Base-by-base conservation (phyloP, 2,329 filamentous ascomycete species). In the Talaromyces sp. region DNA sequence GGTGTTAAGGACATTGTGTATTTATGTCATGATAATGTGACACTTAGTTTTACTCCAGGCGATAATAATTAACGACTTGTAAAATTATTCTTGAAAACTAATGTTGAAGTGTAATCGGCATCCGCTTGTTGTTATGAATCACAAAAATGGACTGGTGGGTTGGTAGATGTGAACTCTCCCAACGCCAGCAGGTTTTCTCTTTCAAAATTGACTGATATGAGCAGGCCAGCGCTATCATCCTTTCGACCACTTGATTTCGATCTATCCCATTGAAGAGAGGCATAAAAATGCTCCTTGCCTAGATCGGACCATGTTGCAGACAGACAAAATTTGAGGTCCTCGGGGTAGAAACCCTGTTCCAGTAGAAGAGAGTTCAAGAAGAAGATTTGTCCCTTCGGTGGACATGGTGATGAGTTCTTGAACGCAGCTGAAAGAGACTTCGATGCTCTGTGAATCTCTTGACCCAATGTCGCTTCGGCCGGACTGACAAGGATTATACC, bases 401-500 rank as follows among this genome's bases (percentile, higher is more conserved):
- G 53, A 43, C 11, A 13, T 13, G 35, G 14, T 9, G 39, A 17
- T n/a, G 22, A 41, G 17, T 24, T 16, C 9, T 52, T 36, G 6
- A 67, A 37, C 3, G 24, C 16, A 2, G 50, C 40, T 44, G 51
- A 56, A 44, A 68, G 43, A 2, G 44, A 33, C 37, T 57, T 63
- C 29, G 49, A 62, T n/a, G 65, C 35, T 10, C 58, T 50, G 35
- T 62, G 57, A n/a, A 70, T 64, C 47, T 60, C 62, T 50, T 29
- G 54, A 11, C 62, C 66, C 4, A 67, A 55, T 1, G 50, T 55
- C 27, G 14, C 56, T 55, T 52, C 37, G 17, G 17, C 50, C 42
- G 30, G 55, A 42, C 70, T 58, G 24, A 70, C 49, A 9, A 74
- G 54, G 5, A 69, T 47, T 14, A 74, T 58, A 0, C 71, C 71